These are phyloP conservation scores for Venturia aucupariae DNA, from an alignment of 2,329 filamentous ascomycete genomes.

Conservation along the genomic window DNA sequence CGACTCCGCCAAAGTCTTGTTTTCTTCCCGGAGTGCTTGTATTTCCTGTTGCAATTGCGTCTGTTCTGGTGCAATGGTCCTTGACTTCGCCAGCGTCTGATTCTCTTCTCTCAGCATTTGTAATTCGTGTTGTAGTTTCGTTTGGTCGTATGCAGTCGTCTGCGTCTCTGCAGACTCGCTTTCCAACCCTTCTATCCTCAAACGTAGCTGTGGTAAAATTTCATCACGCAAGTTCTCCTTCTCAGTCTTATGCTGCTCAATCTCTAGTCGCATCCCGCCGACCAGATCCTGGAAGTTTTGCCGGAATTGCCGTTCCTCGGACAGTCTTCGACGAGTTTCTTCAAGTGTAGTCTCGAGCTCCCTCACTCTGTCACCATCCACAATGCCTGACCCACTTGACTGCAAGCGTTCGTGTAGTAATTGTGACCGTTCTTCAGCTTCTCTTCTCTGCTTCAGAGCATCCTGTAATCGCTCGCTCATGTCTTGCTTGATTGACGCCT, in stretches of 20 bases:
- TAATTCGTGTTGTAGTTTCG: constrained; percentile 80
- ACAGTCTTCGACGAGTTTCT: constrained; percentile 69
- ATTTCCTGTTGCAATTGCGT: constrained; percentile 83
- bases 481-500: constrained; percentile 75
- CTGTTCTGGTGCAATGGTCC: constrained; percentile 68
- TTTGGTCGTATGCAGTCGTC: constrained; percentile 67
- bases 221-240: constrained; percentile 87
- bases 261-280: constrained; percentile 69
- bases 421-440: constrained; percentile 75
- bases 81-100: constrained; percentile 49
- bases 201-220: constrained; percentile 67
- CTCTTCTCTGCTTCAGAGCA: constrained; percentile 65
- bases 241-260: constrained; percentile 76
- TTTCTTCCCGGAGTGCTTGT: constrained; percentile 47
- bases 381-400: constrained; percentile 22
- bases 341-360: constrained; percentile 76
- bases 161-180: constrained; percentile 62
- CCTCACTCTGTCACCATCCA: constrained; percentile 46
- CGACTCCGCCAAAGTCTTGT: constrained; percentile 48
- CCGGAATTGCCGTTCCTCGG: constrained; percentile 79
- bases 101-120: constrained; percentile 61
- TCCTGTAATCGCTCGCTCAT: constrained; percentile 80
- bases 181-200: constrained; percentile 70
- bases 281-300: constrained; percentile 91
- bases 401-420: constrained; percentile 68